Conservation (phyloP, 352 stramenopile genomes). For the Globisporangium splendens region DNA sequence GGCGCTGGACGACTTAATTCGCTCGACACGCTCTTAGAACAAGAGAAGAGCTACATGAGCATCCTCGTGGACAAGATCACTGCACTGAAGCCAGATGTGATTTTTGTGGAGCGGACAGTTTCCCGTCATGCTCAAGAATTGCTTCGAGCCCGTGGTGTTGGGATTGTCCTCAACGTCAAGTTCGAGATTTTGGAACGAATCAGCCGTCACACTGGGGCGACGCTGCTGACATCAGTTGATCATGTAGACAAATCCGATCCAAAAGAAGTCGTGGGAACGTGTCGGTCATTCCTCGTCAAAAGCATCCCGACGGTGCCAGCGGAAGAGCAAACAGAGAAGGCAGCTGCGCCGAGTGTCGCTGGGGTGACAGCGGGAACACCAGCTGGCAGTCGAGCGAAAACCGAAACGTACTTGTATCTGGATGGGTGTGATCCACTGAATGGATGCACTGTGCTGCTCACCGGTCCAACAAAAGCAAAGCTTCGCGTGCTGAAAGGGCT, state of each 20-base stretch:
- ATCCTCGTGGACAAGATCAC: conserved; percentile 97
- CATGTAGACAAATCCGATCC: conserved; percentile 75
- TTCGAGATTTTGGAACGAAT: conserved; percentile 90
- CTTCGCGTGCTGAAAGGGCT: conserved; percentile 93
- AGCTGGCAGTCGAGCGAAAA: conserved; percentile 29
- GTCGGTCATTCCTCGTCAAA: conserved; percentile 65
- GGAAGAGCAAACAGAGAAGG: conserved; percentile 19
- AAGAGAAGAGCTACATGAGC: conserved; percentile 96
- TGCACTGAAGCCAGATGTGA: conserved; percentile 91
- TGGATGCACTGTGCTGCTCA: conserved; percentile 93
- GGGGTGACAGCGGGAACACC: conserved; percentile 13
- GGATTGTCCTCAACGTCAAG: conserved; percentile 95
- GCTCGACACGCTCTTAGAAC: conserved; percentile 94
- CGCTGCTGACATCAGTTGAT: conserved; percentile 91
- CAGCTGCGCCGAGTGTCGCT: conserved; percentile 17
- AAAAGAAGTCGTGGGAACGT: conserved; percentile 55
- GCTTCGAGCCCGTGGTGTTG: conserved; percentile 87
- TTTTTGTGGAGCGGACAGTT: conserved; percentile 91
- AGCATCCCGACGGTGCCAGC: conserved; percentile 42
- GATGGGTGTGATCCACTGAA: conserved; percentile 94
- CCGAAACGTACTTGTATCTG: conserved; percentile 92
- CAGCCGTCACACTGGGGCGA: conserved; percentile 90
- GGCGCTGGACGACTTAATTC: conserved; percentile 88
- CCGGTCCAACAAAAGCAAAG: conserved; percentile 81
- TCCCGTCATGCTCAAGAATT: conserved; percentile 92